These are phyloP conservation scores for Venturia nashicola DNA, from an alignment of 2,329 filamentous ascomycete species.

Conservation along the genomic window DNA sequence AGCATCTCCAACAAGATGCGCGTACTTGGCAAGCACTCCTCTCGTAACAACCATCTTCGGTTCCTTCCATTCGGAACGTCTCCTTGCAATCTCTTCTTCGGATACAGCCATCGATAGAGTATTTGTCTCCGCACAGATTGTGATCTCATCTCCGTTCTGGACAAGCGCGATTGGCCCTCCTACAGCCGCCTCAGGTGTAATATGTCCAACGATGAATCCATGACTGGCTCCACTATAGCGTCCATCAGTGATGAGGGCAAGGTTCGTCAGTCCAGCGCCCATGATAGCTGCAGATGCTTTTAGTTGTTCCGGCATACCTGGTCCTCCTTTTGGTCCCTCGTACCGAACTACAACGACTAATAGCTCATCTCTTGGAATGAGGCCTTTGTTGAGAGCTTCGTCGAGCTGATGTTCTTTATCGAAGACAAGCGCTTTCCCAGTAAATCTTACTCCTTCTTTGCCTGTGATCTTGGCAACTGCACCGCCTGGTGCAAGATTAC, in stretches of 20 bases:
- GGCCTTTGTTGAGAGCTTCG: constrained; percentile 56
- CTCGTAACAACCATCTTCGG: constrained; percentile 64
- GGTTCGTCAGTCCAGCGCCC: constrained; percentile 76
- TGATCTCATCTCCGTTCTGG: constrained; percentile 65
- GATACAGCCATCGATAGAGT: constrained; percentile 57
- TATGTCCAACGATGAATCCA: constrained; percentile 88
- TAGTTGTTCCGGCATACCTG: constrained; percentile 92
- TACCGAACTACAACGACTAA: constrained; percentile 85
- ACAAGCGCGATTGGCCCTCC: constrained; percentile 84
- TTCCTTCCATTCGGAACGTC: constrained; percentile 55
- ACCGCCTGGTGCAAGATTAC: constrained; percentile 78
- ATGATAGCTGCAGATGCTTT: constrained; percentile 83
- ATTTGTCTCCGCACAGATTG: constrained; percentile 75
- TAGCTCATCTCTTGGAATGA: constrained; percentile 64
- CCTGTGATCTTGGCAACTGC: constrained; percentile 95
- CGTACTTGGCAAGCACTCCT: constrained; percentile 84
- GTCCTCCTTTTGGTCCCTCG: constrained; percentile 85
- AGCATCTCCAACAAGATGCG: constrained; percentile 74
- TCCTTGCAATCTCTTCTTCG: constrained; percentile 55
- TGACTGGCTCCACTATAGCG: constrained; percentile 80
- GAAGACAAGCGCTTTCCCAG: constrained; percentile 70
- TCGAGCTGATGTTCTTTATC: constrained; percentile 75
- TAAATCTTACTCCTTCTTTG: constrained; percentile 78
- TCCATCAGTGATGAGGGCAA: constrained; percentile 86
- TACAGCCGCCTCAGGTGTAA: constrained; percentile 78